phyloP scores from a whole-genome alignment of 495 filamentous ascomycete genomes.

The Penicilliopsis zonata region DNA sequence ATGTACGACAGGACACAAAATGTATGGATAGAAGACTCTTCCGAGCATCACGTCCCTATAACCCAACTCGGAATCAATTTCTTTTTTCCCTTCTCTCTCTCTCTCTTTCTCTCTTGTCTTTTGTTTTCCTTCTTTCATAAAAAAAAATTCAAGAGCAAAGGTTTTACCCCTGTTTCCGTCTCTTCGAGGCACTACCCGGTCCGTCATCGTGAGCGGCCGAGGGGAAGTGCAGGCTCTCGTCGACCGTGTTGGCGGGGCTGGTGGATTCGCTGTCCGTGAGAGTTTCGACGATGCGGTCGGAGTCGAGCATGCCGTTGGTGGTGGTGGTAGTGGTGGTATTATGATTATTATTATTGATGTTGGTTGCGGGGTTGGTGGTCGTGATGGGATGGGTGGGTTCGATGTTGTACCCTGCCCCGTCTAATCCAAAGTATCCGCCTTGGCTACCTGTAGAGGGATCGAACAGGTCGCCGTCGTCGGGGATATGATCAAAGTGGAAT shows the following conservation, averaged over 20 bases:
- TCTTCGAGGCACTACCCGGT: too few species aligned
- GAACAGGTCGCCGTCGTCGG: constrained; percentile 27
- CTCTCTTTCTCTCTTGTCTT: too few species aligned
- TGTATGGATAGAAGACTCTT: too few species aligned
- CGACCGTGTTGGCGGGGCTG: constrained; percentile 26
- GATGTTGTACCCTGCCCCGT: constrained; percentile 15
- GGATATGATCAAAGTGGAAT: constrained; percentile 31
- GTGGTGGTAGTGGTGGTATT: constrained; percentile 1
- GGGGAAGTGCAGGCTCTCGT: constrained; percentile 14
- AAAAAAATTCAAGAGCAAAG: too few species aligned
- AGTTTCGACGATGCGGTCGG: constrained; percentile 29
- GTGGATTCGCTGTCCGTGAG: constrained; percentile 36
- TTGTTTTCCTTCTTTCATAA: too few species aligned
- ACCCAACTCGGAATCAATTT: too few species aligned
- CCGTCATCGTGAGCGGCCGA: too few species aligned
- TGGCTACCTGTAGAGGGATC: constrained; percentile 14
- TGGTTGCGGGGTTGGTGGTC: constrained; percentile 1
- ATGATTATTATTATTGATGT: constrained; percentile 5
- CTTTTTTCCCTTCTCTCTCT: too few species aligned
- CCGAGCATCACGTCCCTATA: too few species aligned
- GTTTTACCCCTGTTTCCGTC: too few species aligned
- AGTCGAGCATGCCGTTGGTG: constrained; percentile 7
- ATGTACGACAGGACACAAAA: too few species aligned
- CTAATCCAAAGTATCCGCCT: constrained; percentile 19
- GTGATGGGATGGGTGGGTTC: constrained; percentile 4